phyloP scores from a whole-genome alignment of 768 basidiomycete genomes.

The Fomitopsis pulvina region DNA sequence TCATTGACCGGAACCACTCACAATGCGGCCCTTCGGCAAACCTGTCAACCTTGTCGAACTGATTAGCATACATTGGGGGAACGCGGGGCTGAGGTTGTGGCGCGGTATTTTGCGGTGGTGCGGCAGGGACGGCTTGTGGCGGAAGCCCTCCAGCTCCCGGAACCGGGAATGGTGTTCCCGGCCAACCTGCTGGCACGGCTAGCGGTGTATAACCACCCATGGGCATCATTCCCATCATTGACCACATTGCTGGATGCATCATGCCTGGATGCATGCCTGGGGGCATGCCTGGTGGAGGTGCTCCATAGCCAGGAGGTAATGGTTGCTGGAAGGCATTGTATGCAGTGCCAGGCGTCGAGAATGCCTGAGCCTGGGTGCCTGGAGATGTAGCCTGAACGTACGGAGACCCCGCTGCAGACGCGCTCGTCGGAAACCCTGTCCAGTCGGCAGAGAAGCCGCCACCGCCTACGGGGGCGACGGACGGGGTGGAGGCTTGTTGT shows the following conservation, averaged over 20 bases:
- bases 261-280: slow-evolving; percentile 5
- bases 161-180: slow-evolving; percentile 2
- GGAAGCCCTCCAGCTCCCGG: slow-evolving; percentile 8
- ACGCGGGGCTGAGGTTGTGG: slow-evolving; percentile 7
- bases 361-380: slow-evolving; percentile 4
- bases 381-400: slow-evolving; percentile 8
- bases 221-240: slow-evolving; percentile 5
- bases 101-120: background rate
- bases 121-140: slow-evolving; percentile 2
- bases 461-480: slow-evolving; percentile 9
- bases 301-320: slow-evolving; percentile 21
- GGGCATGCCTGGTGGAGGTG: slow-evolving; percentile 8
- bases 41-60: slow-evolving; percentile 26
- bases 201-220: slow-evolving; percentile 1
- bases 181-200: slow-evolving; percentile 15
- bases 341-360: slow-evolving; percentile 13
- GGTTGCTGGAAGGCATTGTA: slow-evolving; percentile 27
- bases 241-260: slow-evolving; percentile 5
- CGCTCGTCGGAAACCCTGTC: slow-evolving; percentile 20
- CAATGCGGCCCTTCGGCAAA: slow-evolving; percentile 38
- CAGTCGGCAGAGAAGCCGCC: slow-evolving; percentile 25
- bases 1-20: slow-evolving; percentile 20
- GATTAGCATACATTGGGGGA: slow-evolving; percentile 13
- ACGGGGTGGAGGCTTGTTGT: slow-evolving; percentile 6
- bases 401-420: slow-evolving; percentile 1